Evolutionary conservation across 2,329 filamentous ascomycete genomes (phyloP).

Genomic region (Colletotrichum euphorbiae): DNA sequence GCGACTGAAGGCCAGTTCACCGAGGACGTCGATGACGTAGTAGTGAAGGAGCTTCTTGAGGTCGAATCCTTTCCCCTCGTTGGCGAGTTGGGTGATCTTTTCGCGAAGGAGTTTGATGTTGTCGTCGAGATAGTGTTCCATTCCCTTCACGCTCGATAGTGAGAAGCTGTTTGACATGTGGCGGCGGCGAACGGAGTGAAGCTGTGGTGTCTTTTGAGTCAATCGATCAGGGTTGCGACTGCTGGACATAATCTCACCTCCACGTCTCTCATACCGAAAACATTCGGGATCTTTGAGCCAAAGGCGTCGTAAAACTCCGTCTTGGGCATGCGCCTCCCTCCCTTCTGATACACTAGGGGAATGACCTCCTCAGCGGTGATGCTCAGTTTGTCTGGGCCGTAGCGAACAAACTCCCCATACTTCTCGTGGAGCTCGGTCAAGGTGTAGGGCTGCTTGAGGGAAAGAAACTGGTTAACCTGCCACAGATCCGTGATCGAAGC

Average conservation of each 20-base stretch:
- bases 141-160: conserved; percentile 46
- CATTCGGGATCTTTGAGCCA: conserved; percentile 14
- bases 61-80: conserved; percentile 43
- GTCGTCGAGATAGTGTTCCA: conserved; percentile 49
- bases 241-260: not conserved
- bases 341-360: conserved; percentile 27
- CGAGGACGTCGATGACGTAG: conserved; percentile 45
- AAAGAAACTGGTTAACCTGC: conserved; percentile 29
- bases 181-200: conserved; percentile 16
- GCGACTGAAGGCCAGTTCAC: conserved; percentile 48
- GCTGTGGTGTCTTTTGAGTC: not conserved
- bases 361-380: conserved; percentile 32
- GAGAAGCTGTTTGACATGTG: conserved; percentile 33
- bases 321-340: conserved; percentile 27
- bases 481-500: conserved; percentile 24
- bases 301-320: conserved; percentile 30
- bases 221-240: accelerated
- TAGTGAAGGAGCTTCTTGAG: conserved; percentile 47
- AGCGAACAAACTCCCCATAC: conserved; percentile 24
- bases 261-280: conserved; percentile 23
- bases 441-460: conserved; percentile 26
- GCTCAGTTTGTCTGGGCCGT: conserved; percentile 27
- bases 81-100: conserved; percentile 40
- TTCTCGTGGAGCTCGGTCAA: conserved; percentile 15
- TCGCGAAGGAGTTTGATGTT: conserved; percentile 46